Percentiles rank a stretch among this genome's conserved stretches.
phyloP scores from a whole-genome alignment of 257 asterid species.

The Petunia axillaris region DNA sequence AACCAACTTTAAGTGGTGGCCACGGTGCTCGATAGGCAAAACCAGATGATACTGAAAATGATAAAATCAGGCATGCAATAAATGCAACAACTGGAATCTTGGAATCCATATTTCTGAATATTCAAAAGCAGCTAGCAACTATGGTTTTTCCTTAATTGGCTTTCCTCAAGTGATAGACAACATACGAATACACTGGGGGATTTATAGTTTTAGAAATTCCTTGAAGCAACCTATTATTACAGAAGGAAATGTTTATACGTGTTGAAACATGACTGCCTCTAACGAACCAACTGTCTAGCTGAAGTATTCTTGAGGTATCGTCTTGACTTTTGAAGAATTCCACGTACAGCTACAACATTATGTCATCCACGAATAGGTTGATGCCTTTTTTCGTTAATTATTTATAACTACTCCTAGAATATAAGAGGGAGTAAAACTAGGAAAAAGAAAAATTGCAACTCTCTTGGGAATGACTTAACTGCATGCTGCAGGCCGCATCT shows the following conservation, averaged over 20 bases:
- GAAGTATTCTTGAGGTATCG: neutral
- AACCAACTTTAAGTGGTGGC: too few relatives aligned
- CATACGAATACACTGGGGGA: neutral
- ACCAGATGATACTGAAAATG: too few relatives aligned
- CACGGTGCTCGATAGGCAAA: too few relatives aligned
- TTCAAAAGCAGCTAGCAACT: neutral
- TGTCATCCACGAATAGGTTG: neutral
- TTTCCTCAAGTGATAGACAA: neutral
- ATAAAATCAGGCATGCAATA: too few relatives aligned
- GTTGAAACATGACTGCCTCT: neutral
- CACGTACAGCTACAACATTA: neutral
- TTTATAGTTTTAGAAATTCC: neutral
- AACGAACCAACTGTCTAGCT: neutral
- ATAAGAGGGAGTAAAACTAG: neutral
- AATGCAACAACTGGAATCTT: too few relatives aligned
- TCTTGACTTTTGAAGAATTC: conserved; percentile 3
- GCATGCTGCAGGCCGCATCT: too few relatives aligned
- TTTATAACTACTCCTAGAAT: neutral
- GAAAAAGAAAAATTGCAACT: too few relatives aligned
- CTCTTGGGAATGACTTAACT: too few relatives aligned
- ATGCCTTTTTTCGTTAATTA: neutral
- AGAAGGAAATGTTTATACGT: neutral
- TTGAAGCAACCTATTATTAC: neutral
- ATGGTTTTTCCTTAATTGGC: neutral
- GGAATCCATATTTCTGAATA: too few relatives aligned